Evolutionary conservation across 1,284 basidiomycete species (phyloP), one percentile per base, ranked within the genome.

Genomic region (Heliocybe sulcata): DNA sequence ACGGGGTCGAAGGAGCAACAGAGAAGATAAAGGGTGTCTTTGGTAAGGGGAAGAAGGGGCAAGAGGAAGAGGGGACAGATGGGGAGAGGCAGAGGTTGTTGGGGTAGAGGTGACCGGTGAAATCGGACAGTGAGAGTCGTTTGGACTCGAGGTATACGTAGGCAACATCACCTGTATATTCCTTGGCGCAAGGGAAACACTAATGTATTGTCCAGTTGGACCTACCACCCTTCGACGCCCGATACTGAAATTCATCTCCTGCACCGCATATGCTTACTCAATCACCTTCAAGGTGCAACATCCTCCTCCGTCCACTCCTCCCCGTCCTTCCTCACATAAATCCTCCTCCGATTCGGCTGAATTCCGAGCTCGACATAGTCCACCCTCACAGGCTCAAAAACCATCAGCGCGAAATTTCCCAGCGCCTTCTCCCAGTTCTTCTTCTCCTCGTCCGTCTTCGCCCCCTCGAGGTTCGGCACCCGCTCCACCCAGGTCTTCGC

Each of bases 311-410:
- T 45, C 42, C 42, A 45, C 6, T 45, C 42, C 16, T 45, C 42
- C 16, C 42, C 42, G 0, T 63, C 61, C 29, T 4, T 31, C n/a
- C 61, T 69, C 54, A 65, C 73, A 58, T 82, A 88, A 53, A 66
- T 66, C 27, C 78, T 82, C 60, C 87, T 71, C 58, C 74, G 72
- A 60, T 87, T 77, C n/a, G 83, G 84, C n/a, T 69, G 56, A 9
- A 75, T 70, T 0, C 69, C 75, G 48, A 89, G 63, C 62, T 85
- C 83, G 3, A 81, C 63, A 67, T 79, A 80, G 63, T 90, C 87
- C 42, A 88, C 79, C 55, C 80, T 74, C 1, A 67, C 61, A 2
- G 87, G 83, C 58, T 89, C 85, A 35, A 89, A 68, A 12, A 87
- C 60, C 42, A 90, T 64, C 62, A 90, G 64, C 11, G 82, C 79